These are phyloP conservation scores for Colletotrichum sp. DNA, from an alignment of 2,329 filamentous ascomycete species.

Conservation along the genomic window DNA sequence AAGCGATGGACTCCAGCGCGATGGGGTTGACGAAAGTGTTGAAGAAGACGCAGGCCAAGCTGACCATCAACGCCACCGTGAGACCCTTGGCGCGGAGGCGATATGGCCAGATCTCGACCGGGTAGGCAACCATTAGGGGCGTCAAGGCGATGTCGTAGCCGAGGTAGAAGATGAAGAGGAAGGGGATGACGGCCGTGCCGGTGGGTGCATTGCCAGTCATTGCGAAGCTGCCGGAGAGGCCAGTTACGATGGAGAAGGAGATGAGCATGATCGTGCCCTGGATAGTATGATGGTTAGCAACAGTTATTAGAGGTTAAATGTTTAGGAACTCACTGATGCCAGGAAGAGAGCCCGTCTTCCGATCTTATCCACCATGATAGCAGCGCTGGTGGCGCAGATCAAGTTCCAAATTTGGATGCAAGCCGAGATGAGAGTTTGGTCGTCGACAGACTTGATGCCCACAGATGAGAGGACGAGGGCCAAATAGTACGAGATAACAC, in stretches of 20 bases:
- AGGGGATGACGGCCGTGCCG: background rate
- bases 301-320: constrained; percentile 9
- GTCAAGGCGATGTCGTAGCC: background rate
- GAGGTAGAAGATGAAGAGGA: background rate
- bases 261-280: background rate
- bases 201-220: background rate
- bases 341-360: background rate
- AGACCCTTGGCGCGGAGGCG: background rate
- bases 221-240: background rate
- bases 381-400: background rate
- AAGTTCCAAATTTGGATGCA: background rate
- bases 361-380: rapidly evolving
- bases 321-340: background rate
- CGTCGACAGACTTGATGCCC: background rate
- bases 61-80: background rate
- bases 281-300: background rate
- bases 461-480: constrained; percentile 24
- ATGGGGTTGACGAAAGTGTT: background rate
- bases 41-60: background rate
- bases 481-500: background rate
- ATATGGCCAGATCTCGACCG: background rate
- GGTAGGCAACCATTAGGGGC: background rate
- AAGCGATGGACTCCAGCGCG: background rate
- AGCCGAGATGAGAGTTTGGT: background rate
- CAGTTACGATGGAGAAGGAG: background rate